phyloP scores from a whole-genome alignment of 2,329 filamentous ascomycete genomes.

The Neonectria neomacrospora region DNA sequence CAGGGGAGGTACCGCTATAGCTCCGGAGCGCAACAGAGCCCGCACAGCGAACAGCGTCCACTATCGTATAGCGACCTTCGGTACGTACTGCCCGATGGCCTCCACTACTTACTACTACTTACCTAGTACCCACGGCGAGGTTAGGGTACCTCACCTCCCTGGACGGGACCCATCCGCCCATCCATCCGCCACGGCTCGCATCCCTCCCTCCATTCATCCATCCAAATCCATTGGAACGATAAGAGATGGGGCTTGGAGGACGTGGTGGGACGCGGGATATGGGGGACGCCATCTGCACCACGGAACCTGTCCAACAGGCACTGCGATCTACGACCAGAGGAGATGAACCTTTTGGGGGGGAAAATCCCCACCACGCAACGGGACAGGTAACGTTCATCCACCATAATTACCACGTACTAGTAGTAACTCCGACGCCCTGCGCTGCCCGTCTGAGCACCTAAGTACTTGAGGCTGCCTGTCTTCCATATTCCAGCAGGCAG shows the following conservation, averaged over 20 bases:
- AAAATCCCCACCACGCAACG: not conserved
- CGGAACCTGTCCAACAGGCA: not conserved
- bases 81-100: not conserved
- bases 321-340: not conserved
- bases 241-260: not conserved
- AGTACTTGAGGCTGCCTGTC: not conserved
- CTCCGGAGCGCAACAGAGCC: constrained; percentile 3
- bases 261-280: constrained; percentile 19
- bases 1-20: constrained; percentile 23
- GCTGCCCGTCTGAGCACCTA: too few species aligned
- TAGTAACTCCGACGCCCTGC: too few species aligned
- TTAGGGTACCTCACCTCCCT: constrained; percentile 11
- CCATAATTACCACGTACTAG: too few species aligned
- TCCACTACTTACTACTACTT: too few species aligned
- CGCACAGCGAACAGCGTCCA: constrained; percentile 11
- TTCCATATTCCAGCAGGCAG: not conserved
- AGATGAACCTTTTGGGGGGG: not conserved
- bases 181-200: constrained; percentile 4
- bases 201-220: constrained; percentile 19
- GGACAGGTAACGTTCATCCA: too few species aligned
- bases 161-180: constrained; percentile 2
- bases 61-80: constrained; percentile 4
- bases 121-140: too few species aligned
- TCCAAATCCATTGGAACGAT: constrained; percentile 12
- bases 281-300: not conserved